A percentile compares a stretch with the other conserved stretches of the same genome.
Evolutionary conservation across 495 filamentous ascomycete genomes (phyloP).

Genomic region (Xylaria sp.): DNA sequence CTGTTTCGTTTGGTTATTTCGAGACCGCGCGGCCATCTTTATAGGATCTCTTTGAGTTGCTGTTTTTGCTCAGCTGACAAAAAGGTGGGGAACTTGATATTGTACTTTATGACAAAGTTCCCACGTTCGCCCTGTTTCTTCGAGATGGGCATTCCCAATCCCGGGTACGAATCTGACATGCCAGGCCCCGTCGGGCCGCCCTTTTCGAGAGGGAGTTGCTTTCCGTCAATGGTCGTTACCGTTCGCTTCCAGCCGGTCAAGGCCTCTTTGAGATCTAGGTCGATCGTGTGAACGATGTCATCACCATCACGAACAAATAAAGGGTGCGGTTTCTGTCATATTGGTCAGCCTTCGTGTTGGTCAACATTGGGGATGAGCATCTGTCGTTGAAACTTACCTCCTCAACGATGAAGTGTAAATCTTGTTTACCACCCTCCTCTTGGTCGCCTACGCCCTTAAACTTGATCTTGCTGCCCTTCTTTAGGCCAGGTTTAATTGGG

Average conservation of each 20-base stretch:
- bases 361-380: neutral
- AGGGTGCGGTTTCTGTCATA: slow-evolving; percentile 77
- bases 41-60: slow-evolving; percentile 77
- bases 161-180: slow-evolving; percentile 78
- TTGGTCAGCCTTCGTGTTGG: slow-evolving; percentile 29
- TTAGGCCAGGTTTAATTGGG: slow-evolving; percentile 91
- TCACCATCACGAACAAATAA: slow-evolving; percentile 85
- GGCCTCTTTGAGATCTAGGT: slow-evolving; percentile 93
- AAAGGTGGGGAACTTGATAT: slow-evolving; percentile 85
- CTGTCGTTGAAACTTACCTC: slow-evolving; percentile 69
- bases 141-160: slow-evolving; percentile 87
- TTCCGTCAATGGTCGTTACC: slow-evolving; percentile 91
- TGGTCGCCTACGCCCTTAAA: slow-evolving; percentile 96
- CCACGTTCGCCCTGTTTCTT: slow-evolving; percentile 82
- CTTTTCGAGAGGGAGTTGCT: slow-evolving; percentile 75
- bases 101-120: slow-evolving; percentile 87
- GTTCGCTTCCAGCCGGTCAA: slow-evolving; percentile 92
- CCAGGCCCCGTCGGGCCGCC: slow-evolving; percentile 85
- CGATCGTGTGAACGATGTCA: slow-evolving; percentile 76
- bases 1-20: neutral
- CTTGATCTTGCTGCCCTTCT: slow-evolving; percentile 96
- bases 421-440: slow-evolving; percentile 95
- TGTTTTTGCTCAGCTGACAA: slow-evolving; percentile 79
- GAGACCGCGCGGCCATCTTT: slow-evolving; percentile 2
- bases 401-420: slow-evolving; percentile 90